Percentiles rank a stretch among this genome's conserved stretches.
These are phyloP conservation scores for Podospora conica DNA, from an alignment of 495 filamentous ascomycete genomes.

Conservation along the genomic window DNA sequence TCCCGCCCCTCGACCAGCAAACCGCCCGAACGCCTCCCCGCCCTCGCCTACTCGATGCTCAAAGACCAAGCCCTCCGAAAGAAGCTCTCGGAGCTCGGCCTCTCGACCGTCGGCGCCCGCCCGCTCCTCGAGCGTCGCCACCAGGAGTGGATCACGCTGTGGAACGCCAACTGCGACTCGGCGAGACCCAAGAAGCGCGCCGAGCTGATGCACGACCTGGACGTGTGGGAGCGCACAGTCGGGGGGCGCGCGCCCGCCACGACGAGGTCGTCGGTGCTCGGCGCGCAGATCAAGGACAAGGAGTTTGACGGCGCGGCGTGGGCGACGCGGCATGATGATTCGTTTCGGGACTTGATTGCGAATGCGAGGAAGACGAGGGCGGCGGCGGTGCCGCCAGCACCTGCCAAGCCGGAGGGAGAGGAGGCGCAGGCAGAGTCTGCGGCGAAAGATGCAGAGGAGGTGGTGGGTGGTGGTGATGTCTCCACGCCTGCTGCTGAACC, in stretches of 20 bases:
- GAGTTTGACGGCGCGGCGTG: slow-evolving; percentile 77
- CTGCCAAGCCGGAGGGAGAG: slow-evolving; percentile 34
- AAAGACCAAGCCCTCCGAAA: slow-evolving; percentile 70
- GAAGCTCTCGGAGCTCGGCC: slow-evolving; percentile 77
- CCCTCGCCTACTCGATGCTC: slow-evolving; percentile 72
- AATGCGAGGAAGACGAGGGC: slow-evolving; percentile 44
- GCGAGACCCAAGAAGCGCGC: slow-evolving; percentile 59
- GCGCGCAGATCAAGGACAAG: slow-evolving; percentile 58
- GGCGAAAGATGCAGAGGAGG: slow-evolving; percentile 11
- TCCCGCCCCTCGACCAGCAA: slow-evolving; percentile 13
- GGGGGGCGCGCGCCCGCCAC: slow-evolving; percentile 40
- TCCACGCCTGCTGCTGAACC: background rate
- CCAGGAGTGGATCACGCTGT: slow-evolving; percentile 89
- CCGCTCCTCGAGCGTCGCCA: slow-evolving; percentile 70
- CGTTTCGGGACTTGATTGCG: slow-evolving; percentile 71
- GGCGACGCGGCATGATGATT: slow-evolving; percentile 61
- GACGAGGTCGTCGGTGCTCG: slow-evolving; percentile 24
- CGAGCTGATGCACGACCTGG: slow-evolving; percentile 69
- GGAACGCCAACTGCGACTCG: slow-evolving; percentile 95
- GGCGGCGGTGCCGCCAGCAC: background rate
- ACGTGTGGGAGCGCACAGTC: slow-evolving; percentile 77
- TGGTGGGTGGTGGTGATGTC: background rate
- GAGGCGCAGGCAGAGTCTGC: slow-evolving; percentile 26
- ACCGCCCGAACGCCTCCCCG: slow-evolving; percentile 54
- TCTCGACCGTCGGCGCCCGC: slow-evolving; percentile 61